A percentile compares a stretch with the other conserved stretches of the same genome.
Conservation (phyloP, 495 filamentous ascomycete species). For the Hypomontagnella submonticulosa region DNA sequence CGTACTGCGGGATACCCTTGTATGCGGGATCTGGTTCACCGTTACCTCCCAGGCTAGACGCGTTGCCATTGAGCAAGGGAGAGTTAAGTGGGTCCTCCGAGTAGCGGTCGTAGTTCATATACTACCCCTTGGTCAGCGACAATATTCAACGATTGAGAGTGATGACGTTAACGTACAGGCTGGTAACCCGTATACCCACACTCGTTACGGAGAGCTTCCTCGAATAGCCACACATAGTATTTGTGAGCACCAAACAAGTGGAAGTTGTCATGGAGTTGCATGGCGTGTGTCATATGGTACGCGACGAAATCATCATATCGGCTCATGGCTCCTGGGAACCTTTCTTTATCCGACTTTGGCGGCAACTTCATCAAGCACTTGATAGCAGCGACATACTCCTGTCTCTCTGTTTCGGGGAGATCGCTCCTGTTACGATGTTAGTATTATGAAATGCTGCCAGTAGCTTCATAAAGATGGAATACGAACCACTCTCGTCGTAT, state of each 20-base stretch:
- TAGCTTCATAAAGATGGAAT: not conserved
- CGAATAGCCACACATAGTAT: conserved; percentile 72
- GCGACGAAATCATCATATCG: conserved; percentile 68
- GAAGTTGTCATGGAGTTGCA: conserved; percentile 64
- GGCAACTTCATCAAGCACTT: conserved; percentile 60
- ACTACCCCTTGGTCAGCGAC: conserved; percentile 41
- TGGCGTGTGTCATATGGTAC: conserved; percentile 57
- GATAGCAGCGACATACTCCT: conserved; percentile 61
- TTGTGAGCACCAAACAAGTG: conserved; percentile 76
- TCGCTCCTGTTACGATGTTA: conserved; percentile 52
- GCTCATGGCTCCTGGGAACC: conserved; percentile 61
- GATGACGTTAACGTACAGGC: conserved; percentile 43
- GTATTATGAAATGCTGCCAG: not conserved
- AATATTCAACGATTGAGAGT: not conserved
- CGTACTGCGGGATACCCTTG: conserved; percentile 44
- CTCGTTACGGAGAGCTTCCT: conserved; percentile 73
- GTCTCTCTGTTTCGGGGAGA: conserved; percentile 47
- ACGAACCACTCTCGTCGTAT: conserved; percentile 64
- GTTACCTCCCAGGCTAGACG: conserved; percentile 55
- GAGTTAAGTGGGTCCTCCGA: conserved; percentile 51
- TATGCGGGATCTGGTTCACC: conserved; percentile 51
- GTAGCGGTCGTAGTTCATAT: conserved; percentile 60
- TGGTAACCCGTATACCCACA: conserved; percentile 72
- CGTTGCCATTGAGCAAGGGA: conserved; percentile 55
- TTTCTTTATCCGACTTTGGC: conserved; percentile 50